A percentile compares a stretch with the other conserved stretches of the same genome.
Evolutionary conservation across 768 basidiomycete genomes (phyloP).

Genomic region (Hebeloma cylindrosporum): DNA sequence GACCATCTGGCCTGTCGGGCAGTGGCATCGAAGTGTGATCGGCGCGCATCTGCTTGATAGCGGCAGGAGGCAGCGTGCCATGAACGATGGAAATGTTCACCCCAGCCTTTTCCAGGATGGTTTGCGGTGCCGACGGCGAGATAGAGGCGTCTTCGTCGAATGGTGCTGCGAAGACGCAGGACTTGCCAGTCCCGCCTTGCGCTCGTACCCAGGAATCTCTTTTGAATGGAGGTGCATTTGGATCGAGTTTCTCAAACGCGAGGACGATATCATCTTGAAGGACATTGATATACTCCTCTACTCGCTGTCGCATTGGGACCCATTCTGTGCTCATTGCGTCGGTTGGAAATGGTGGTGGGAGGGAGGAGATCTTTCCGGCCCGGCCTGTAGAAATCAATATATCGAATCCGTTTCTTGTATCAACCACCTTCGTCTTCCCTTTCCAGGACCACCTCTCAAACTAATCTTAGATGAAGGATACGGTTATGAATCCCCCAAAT

Average conservation of each 20-base stretch:
- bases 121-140: conserved; percentile 22
- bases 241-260: conserved; percentile 78
- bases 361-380: no score
- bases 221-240: conserved; percentile 67
- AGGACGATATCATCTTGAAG: conserved; percentile 82
- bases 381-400: no score
- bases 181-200: conserved; percentile 74
- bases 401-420: no score
- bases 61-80: conserved; percentile 82
- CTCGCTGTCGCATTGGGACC: conserved; percentile 70
- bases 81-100: conserved; percentile 94
- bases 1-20: conserved; percentile 54
- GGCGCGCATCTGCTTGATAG: conserved; percentile 92
- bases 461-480: no score
- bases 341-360: no score
- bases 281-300: conserved; percentile 70
- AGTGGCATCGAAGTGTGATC: conserved; percentile 81
- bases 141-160: conserved; percentile 31
- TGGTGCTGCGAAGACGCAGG: conserved; percentile 74
- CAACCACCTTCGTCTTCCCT: no score
- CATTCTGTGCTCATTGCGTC: no score
- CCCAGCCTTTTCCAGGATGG: conserved; percentile 91
- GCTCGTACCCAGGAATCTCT: conserved; percentile 78
- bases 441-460: no score
- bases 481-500: no score